A percentile compares a stretch with the other conserved stretches of the same genome.
These are phyloP conservation scores for Russula earlei DNA, from an alignment of 768 basidiomycete genomes.

Conservation along the genomic window DNA sequence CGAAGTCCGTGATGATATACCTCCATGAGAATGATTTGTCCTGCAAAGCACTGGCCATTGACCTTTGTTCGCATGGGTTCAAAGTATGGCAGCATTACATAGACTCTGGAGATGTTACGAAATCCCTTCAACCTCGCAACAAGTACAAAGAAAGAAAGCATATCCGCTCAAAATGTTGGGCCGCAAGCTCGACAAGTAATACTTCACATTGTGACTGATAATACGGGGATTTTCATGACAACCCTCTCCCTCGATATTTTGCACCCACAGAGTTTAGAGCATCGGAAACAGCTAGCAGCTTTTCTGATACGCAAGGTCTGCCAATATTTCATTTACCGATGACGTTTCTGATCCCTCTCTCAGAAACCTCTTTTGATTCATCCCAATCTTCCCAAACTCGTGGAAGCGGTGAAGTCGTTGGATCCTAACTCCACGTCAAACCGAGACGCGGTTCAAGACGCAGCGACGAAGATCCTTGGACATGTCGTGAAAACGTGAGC, in stretches of 20 bases:
- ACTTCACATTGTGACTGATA: constrained; percentile 66
- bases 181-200: constrained; percentile 78
- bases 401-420: constrained; percentile 92
- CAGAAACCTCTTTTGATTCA: constrained; percentile 81
- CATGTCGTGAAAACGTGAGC: constrained; percentile 88
- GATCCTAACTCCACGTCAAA: constrained; percentile 77
- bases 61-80: constrained; percentile 86
- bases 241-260: constrained; percentile 87
- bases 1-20: constrained; percentile 72
- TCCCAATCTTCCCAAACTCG: constrained; percentile 59
- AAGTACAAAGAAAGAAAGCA: constrained; percentile 56
- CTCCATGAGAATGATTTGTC: constrained; percentile 60
- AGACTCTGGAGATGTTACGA: constrained; percentile 83
- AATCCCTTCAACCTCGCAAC: constrained; percentile 78
- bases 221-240: constrained; percentile 90
- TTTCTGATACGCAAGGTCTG: constrained; percentile 78
- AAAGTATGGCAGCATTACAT: constrained; percentile 91
- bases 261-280: constrained; percentile 60
- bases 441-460: constrained; percentile 78
- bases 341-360: background rate
- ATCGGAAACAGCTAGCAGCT: constrained; percentile 86
- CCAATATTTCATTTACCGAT: background rate
- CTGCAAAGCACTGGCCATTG: constrained; percentile 69
- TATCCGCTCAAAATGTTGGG: constrained; percentile 56
- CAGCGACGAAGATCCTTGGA: constrained; percentile 89